These are phyloP conservation scores for Alliaria petiolata DNA, from an alignment of 345 rosid genomes.

Conservation along the genomic window DNA sequence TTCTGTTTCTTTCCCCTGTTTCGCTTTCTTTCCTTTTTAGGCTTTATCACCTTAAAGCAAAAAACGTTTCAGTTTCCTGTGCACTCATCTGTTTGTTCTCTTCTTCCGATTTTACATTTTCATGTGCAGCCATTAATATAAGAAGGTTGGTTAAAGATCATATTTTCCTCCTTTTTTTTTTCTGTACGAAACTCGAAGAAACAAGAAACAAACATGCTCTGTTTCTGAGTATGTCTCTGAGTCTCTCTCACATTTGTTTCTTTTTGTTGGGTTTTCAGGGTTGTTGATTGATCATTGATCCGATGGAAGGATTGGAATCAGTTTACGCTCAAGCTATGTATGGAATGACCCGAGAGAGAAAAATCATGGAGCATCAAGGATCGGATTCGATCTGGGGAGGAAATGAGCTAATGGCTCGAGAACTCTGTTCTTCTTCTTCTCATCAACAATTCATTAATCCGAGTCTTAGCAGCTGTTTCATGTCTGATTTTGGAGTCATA, in stretches of 20 bases:
- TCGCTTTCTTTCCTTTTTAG: constrained; percentile 14
- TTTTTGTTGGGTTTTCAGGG: not conserved
- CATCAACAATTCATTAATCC: constrained; percentile 23
- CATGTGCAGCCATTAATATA: not conserved
- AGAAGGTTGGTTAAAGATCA: constrained; percentile 22
- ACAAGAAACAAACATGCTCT: not conserved
- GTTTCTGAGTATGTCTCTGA: not conserved
- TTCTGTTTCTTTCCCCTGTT: constrained; percentile 25
- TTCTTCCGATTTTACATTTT: not conserved
- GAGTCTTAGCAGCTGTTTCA: constrained; percentile 21
- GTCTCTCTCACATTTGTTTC: not conserved
- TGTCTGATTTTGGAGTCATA: constrained; percentile 37
- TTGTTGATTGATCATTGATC: constrained; percentile 24
- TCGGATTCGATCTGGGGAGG: constrained; percentile 40
- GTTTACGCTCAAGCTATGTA: constrained; percentile 35
- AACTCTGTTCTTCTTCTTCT: constrained; percentile 36
- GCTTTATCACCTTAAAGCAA: not conserved
- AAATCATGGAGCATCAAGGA: constrained; percentile 28
- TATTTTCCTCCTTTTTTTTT: not conserved
- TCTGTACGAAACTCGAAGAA: not conserved
- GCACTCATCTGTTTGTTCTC: constrained; percentile 6
- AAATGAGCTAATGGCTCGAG: constrained; percentile 29
- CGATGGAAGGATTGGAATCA: constrained; percentile 54
- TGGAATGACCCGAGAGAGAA: constrained; percentile 9
- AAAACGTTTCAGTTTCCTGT: constrained; percentile 11